phyloP scores from a whole-genome alignment of 1,139 yeast species.

The Kurtzmaniella quercitrusa region DNA sequence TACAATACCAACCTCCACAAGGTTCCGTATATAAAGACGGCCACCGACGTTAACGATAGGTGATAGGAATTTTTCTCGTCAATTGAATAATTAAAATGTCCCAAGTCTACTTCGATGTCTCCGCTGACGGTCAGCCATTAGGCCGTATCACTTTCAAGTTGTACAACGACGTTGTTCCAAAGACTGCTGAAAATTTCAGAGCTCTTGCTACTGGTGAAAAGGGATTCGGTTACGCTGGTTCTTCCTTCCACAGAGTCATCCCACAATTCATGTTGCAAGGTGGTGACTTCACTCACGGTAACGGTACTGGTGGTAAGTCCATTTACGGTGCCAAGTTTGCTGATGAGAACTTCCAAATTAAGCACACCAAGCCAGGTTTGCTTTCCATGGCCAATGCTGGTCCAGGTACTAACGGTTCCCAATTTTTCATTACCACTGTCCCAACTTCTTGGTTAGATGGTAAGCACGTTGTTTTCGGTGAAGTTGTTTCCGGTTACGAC shows the following conservation, averaged over 20 bases:
- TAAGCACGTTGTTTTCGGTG: constrained; percentile 98
- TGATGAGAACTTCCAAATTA: constrained; percentile 88
- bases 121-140: constrained; percentile 53
- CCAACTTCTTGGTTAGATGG: constrained; percentile 97
- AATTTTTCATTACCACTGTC: constrained; percentile 97
- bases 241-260: constrained; percentile 97
- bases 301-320: constrained; percentile 98
- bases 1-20: background rate
- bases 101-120: constrained; percentile 72
- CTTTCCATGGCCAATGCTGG: constrained; percentile 99
- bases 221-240: constrained; percentile 91
- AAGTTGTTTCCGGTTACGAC: constrained; percentile 87
- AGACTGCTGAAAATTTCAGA: constrained; percentile 97
- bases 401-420: constrained; percentile 99
- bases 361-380: constrained; percentile 89
- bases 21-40: background rate
- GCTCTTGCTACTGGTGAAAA: constrained; percentile 96
- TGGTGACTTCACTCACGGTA: constrained; percentile 94
- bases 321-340: constrained; percentile 95
- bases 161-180: constrained; percentile 93
- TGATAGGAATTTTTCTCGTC: background rate
- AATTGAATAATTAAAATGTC: constrained; percentile 29
- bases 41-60: background rate
- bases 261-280: constrained; percentile 99
- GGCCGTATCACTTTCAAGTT: constrained; percentile 49